Conservation (phyloP, 768 basidiomycete genomes). For the Fomitopsis pulvina region DNA sequence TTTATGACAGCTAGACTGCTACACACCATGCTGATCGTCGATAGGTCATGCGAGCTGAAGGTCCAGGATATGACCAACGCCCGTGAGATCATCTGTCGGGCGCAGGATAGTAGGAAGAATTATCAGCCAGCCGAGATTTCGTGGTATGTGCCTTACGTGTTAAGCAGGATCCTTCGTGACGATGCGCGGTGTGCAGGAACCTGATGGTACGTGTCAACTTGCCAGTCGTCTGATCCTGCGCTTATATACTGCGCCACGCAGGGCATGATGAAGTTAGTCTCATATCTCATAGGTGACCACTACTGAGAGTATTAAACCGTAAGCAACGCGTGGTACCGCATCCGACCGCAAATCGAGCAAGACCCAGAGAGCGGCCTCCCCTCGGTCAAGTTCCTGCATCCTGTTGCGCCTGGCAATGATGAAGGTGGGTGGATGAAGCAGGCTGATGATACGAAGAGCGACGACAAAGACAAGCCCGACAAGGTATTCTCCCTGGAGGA, state of each 20-base stretch:
- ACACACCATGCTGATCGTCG: background rate
- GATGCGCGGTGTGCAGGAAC: slow-evolving; percentile 5
- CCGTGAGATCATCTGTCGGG: slow-evolving; percentile 11
- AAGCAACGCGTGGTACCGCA: slow-evolving; percentile 17
- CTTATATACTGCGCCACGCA: background rate
- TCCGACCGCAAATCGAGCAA: slow-evolving; percentile 4
- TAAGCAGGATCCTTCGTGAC: background rate
- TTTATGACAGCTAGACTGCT: background rate
- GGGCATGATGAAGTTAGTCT: slow-evolving; percentile 19
- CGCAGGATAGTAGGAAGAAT: slow-evolving; percentile 12
- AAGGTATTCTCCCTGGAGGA: slow-evolving; percentile 29
- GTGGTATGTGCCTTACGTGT: slow-evolving; percentile 6
- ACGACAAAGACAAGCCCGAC: background rate
- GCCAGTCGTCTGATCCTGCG: background rate
- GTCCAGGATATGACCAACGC: slow-evolving; percentile 6
- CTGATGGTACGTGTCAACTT: slow-evolving; percentile 8
- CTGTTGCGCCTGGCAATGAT: slow-evolving; percentile 10
- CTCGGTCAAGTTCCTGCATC: slow-evolving; percentile 10
- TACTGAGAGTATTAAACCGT: background rate
- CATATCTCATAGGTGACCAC: background rate
- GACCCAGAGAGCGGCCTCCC: slow-evolving; percentile 5
- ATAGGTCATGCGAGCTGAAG: slow-evolving; percentile 14
- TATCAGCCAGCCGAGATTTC: slow-evolving; percentile 7
- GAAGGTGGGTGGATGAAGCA: slow-evolving; percentile 18
- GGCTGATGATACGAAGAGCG: background rate